A percentile compares a stretch with the other conserved stretches of the same genome.
Evolutionary conservation across 495 filamentous ascomycete species (phyloP).

Genomic region (Parachaetomium inaequale): DNA sequence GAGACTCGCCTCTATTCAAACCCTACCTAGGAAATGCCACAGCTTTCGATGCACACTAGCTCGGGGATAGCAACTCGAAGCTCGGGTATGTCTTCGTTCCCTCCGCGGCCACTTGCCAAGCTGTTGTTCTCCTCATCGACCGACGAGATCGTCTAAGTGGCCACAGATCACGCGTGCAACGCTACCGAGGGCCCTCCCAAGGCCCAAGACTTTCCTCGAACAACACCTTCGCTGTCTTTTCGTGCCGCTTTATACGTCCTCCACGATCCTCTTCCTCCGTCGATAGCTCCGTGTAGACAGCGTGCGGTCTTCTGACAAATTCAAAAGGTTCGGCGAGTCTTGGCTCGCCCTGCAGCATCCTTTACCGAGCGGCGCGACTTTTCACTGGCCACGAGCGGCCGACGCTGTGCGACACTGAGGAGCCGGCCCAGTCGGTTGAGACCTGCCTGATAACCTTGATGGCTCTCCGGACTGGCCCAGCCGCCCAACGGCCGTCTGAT

Average conservation of each 20-base stretch:
- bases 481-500: slow-evolving; percentile 6
- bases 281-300: background rate
- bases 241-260: background rate
- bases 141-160: background rate
- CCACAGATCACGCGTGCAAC: slow-evolving; percentile 2
- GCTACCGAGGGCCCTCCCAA: background rate
- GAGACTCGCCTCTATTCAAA: no score
- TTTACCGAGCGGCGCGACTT: slow-evolving; percentile 1
- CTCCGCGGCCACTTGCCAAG: background rate
- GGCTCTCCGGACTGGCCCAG: background rate
- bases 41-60: no score
- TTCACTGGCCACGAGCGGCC: background rate
- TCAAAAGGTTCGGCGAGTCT: slow-evolving; percentile 1
- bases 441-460: slow-evolving; percentile 5
- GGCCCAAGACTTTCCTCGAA: background rate
- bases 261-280: background rate
- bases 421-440: background rate
- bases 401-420: background rate
- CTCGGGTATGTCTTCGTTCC: background rate
- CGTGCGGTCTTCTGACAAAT: slow-evolving; percentile 8
- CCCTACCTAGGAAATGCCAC: no score
- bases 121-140: slow-evolving; percentile 3
- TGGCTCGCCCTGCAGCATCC: slow-evolving; percentile 3
- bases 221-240: background rate
- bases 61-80: no score